These are phyloP conservation scores for Colletotrichum spaethianum DNA, from an alignment of 2,329 filamentous ascomycete species.

Conservation along the genomic window DNA sequence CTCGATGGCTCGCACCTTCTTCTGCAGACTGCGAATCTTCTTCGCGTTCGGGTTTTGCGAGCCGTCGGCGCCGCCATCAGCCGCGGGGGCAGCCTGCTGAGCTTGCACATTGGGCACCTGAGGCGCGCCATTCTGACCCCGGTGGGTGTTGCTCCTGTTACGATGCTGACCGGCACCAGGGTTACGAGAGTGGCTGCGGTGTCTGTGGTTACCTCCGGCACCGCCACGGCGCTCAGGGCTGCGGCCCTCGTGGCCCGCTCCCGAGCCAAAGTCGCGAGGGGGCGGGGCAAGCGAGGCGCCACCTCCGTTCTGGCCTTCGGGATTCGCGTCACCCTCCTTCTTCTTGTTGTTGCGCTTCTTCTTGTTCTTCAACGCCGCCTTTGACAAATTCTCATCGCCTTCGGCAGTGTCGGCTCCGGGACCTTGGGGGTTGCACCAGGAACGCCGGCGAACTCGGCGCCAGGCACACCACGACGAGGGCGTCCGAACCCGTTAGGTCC, in stretches of 20 bases:
- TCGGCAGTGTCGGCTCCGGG: slow-evolving; percentile 74
- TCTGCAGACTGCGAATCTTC: slow-evolving; percentile 92
- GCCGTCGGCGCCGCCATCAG: slow-evolving; percentile 57
- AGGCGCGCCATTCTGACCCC: slow-evolving; percentile 48
- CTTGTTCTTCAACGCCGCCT: slow-evolving; percentile 94
- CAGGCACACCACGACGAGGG: slow-evolving; percentile 84
- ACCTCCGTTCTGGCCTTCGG: slow-evolving; percentile 59
- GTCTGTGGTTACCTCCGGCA: slow-evolving; percentile 51
- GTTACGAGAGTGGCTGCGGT: slow-evolving; percentile 70
- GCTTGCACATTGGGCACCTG: slow-evolving; percentile 46
- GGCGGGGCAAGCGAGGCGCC: slow-evolving; percentile 65
- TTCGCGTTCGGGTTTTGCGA: slow-evolving; percentile 84
- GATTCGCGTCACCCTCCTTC: slow-evolving; percentile 81
- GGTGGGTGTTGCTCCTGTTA: slow-evolving; percentile 66
- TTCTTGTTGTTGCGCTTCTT: slow-evolving; percentile 97
- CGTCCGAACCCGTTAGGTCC: slow-evolving; percentile 85
- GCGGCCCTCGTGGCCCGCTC: slow-evolving; percentile 61
- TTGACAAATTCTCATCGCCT: slow-evolving; percentile 83
- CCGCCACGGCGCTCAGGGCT: slow-evolving; percentile 77
- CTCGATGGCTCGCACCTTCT: slow-evolving; percentile 98
- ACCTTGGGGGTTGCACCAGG: slow-evolving; percentile 77
- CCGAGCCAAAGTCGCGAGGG: slow-evolving; percentile 47
- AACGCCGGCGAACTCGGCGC: slow-evolving; percentile 80
- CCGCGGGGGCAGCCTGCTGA: slow-evolving; percentile 42
- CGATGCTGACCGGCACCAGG: slow-evolving; percentile 63